Percentiles rank a stretch among this genome's conserved stretches.
Evolutionary conservation across 225 moss, liverwort and hornwort genomes (phyloP).

Genomic region (Antitrichia curtipendula): DNA sequence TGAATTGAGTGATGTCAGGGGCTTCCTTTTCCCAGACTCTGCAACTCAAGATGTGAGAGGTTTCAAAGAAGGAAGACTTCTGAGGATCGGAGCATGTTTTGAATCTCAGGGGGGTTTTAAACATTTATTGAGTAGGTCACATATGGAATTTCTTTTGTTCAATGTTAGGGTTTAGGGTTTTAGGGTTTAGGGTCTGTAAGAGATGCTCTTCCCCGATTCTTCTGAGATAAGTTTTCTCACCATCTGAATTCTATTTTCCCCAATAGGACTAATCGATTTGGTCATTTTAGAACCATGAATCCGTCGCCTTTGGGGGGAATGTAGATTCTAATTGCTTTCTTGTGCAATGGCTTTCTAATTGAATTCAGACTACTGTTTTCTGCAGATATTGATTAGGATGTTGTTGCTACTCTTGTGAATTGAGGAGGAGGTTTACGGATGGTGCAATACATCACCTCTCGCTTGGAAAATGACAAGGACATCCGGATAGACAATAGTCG

Average conservation of each 20-base stretch:
- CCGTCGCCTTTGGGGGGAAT: too few species aligned
- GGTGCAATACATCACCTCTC: neutral
- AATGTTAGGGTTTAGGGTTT: too few species aligned
- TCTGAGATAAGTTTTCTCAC: neutral
- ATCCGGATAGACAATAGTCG: slow-evolving; percentile 44
- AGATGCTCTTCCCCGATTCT: neutral
- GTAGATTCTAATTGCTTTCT: neutral
- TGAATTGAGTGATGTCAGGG: neutral
- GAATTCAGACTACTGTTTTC: neutral
- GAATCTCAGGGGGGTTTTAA: too few species aligned
- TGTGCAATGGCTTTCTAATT: neutral
- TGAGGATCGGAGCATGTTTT: neutral
- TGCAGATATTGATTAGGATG: neutral
- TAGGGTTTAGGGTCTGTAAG: neutral
- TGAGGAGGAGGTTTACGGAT: neutral
- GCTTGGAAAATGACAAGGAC: slow-evolving; percentile 3
- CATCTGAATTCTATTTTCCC: neutral
- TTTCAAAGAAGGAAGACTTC: neutral
- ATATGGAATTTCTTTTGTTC: neutral
- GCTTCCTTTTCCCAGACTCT: neutral
- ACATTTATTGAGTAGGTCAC: neutral
- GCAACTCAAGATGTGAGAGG: neutral
- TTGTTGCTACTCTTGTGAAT: neutral
- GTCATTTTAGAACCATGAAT: neutral
- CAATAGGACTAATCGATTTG: neutral